Evolutionary conservation across 768 basidiomycete genomes (phyloP).

Genomic region (Boletus sp.): DNA sequence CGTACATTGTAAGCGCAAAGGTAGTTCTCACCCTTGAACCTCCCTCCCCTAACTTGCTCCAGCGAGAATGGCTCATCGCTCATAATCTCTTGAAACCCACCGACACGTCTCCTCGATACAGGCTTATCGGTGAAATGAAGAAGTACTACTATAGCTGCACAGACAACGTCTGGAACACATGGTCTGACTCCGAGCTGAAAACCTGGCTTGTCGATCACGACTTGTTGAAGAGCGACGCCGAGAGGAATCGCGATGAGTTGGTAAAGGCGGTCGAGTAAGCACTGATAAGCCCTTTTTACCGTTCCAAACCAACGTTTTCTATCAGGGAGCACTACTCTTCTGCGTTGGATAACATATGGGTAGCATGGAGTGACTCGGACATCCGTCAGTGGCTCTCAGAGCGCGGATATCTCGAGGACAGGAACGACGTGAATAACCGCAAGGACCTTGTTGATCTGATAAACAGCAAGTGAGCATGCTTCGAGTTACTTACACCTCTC

Average conservation of each 20-base stretch:
- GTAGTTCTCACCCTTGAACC: background rate
- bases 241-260: conserved; percentile 73
- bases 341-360: conserved; percentile 58
- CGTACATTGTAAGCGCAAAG: conserved; percentile 60
- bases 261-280: conserved; percentile 65
- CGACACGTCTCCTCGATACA: conserved; percentile 50
- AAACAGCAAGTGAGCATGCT: conserved; percentile 55
- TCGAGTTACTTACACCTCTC: too few relatives aligned
- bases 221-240: conserved; percentile 68
- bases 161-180: conserved; percentile 59
- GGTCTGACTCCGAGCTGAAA: conserved; percentile 78
- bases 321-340: conserved; percentile 66
- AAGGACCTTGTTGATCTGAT: conserved; percentile 77
- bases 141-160: conserved; percentile 68
- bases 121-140: conserved; percentile 66
- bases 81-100: conserved; percentile 71
- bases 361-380: conserved; percentile 71
- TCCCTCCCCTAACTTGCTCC: background rate
- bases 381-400: conserved; percentile 73
- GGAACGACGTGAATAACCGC: conserved; percentile 55
- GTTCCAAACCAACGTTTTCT: background rate
- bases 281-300: background rate
- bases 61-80: conserved; percentile 82
- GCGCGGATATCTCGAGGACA: conserved; percentile 58
- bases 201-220: conserved; percentile 76